Base-by-base conservation (phyloP, 805 yeast genomes). In the Hanseniaspora thailandica region DNA sequence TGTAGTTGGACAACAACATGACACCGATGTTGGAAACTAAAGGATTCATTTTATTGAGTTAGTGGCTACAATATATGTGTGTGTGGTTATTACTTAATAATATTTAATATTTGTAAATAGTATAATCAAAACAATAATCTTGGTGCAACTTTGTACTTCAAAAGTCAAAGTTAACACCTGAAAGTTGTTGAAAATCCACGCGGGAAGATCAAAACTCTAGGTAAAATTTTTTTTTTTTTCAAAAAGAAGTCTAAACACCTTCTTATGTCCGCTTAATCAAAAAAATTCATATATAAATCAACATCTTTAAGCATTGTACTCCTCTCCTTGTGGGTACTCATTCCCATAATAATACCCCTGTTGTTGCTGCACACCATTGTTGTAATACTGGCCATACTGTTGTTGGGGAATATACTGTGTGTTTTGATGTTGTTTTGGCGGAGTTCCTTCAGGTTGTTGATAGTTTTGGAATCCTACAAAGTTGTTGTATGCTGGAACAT, bases 1-100 rank as follows among this genome's bases (percentile, higher is more conserved):
- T 84, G 71, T 88, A 96, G 96, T 89, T 90, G 86, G 87, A 86
- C 75, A 80, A 84, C 66, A 89, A 81, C 96, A 89, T 90, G 77
- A 93, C 72, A 62, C 76, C 85, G 62, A 93, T 70, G 73, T 90
- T 89, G 59, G 87, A 71, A 60, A 89, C 72, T 60, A 95, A 94
- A 44, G 97, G 93, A 68, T 86, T 87, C 93, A 90, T 56, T 38
- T 60, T 51, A 59, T 30, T 46, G 59, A 23, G 6, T 17, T 46
- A 34, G 15, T 45, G 47, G 12, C 23, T n/a, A n/a, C n/a, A n/a
- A n/a, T n/a, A n/a, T n/a, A 36, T n/a, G 13, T 38, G 17, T 38
- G 39, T 45, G n/a, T 43, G 48, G 22, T 41, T 23, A 20, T 20
- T 40, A 20, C 30, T n/a, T 30, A 17, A 20, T 19, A 8, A 19